phyloP scores from a whole-genome alignment of 257 asterid genomes.

The Solanum bukasovii region DNA sequence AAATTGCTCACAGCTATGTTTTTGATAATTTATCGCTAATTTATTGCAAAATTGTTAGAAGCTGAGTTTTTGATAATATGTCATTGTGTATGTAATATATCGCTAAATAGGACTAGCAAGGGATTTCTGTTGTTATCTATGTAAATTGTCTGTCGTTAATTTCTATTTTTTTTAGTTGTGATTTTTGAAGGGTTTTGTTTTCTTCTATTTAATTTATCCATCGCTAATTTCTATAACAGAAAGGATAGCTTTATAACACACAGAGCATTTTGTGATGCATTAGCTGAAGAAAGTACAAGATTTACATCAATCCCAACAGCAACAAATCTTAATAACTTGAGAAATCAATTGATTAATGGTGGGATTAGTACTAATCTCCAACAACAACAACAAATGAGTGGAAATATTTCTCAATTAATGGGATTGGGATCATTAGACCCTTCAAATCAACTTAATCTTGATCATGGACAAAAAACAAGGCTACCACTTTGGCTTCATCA shows the following conservation, averaged over 20 bases:
- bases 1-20: too few relatives aligned
- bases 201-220: background rate
- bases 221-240: constrained; percentile 23
- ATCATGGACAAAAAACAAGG: constrained; percentile 36
- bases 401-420: constrained; percentile 7
- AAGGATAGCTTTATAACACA: constrained; percentile 94
- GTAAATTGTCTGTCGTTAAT: background rate
- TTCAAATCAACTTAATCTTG: constrained; percentile 11
- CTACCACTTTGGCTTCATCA: constrained; percentile 45
- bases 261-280: constrained; percentile 85
- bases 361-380: constrained; percentile 2
- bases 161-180: background rate
- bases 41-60: background rate
- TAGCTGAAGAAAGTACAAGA: constrained; percentile 73
- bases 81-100: background rate
- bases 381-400: constrained; percentile 14
- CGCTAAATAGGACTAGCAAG: background rate
- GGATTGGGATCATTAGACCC: constrained; percentile 19
- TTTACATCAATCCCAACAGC: constrained; percentile 34
- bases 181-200: background rate
- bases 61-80: background rate
- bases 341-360: constrained; percentile 38
- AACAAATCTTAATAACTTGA: constrained; percentile 41
- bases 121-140: background rate
- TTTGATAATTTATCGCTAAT: too few relatives aligned